Percentiles rank a stretch among this genome's conserved stretches.
Conservation (phyloP, 768 basidiomycete genomes). For the Xerocomus potaroensis region DNA sequence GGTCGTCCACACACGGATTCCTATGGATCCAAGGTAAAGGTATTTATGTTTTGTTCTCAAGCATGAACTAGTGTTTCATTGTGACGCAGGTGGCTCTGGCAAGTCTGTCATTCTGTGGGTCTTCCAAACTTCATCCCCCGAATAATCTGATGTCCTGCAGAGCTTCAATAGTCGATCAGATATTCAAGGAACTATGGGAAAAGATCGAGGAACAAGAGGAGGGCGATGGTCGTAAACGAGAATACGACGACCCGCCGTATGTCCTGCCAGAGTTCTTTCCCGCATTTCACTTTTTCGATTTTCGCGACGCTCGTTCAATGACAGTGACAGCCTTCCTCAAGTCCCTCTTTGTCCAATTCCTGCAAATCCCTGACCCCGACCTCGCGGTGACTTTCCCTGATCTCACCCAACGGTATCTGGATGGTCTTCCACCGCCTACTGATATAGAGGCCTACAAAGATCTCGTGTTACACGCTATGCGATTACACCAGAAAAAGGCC, state of each 20-base stretch:
- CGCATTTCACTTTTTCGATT: slow-evolving; percentile 27
- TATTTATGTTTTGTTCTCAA: background rate
- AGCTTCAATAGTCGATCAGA: slow-evolving; percentile 22
- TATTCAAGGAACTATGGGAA: slow-evolving; percentile 21
- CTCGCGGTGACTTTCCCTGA: slow-evolving; percentile 19
- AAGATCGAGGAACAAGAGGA: slow-evolving; percentile 21
- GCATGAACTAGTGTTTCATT: slow-evolving; percentile 1
- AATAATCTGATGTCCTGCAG: slow-evolving; percentile 11
- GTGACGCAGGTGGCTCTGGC: slow-evolving; percentile 15
- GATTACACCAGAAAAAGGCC: slow-evolving; percentile 16
- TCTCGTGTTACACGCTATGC: slow-evolving; percentile 22
- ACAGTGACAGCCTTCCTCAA: slow-evolving; percentile 17
- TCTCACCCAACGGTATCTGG: slow-evolving; percentile 11
- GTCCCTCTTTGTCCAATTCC: slow-evolving; percentile 25
- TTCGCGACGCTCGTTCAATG: slow-evolving; percentile 22
- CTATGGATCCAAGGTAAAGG: slow-evolving; percentile 27
- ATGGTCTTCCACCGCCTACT: slow-evolving; percentile 18
- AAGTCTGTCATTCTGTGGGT: slow-evolving; percentile 25
- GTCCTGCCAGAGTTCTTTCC: slow-evolving; percentile 24
- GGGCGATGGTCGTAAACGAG: slow-evolving; percentile 10
- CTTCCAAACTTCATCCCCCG: background rate
- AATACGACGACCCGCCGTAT: slow-evolving; percentile 12
- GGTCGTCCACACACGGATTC: slow-evolving; percentile 16
- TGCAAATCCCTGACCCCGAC: slow-evolving; percentile 21
- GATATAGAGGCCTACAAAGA: slow-evolving; percentile 11